A percentile compares a stretch with the other conserved stretches of the same genome.
phyloP scores from a whole-genome alignment of 2,329 filamentous ascomycete genomes.

The Exophiala sideris region DNA sequence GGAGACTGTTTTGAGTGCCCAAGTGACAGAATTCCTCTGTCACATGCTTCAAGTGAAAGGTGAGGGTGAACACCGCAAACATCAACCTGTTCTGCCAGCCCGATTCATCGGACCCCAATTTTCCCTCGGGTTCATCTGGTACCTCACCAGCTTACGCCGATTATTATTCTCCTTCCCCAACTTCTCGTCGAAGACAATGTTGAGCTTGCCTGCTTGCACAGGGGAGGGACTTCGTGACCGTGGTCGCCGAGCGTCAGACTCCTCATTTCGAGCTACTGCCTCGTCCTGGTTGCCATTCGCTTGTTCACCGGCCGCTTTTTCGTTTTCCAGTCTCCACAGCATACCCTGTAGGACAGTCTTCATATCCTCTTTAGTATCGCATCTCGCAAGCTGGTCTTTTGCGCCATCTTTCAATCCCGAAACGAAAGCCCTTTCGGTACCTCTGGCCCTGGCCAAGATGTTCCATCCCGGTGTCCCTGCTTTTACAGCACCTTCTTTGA shows the following conservation, averaged over 20 bases:
- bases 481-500: conserved; percentile 69
- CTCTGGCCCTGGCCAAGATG: conserved; percentile 53
- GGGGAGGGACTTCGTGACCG: conserved; percentile 16
- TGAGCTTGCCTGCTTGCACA: conserved; percentile 43
- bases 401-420: conserved; percentile 39
- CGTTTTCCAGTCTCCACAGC: conserved; percentile 36
- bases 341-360: conserved; percentile 44
- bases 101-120: conserved; percentile 86
- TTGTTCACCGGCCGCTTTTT: conserved; percentile 25
- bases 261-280: conserved; percentile 17
- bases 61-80: neutral
- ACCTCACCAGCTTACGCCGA: conserved; percentile 70
- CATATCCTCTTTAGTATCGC: conserved; percentile 37
- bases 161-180: conserved; percentile 68
- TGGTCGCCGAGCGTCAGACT: conserved; percentile 24
- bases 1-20: too few relatives aligned
- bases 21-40: too few relatives aligned
- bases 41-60: neutral
- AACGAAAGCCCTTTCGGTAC: conserved; percentile 32
- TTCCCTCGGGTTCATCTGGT: conserved; percentile 83
- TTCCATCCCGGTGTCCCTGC: conserved; percentile 67
- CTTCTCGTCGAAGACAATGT: conserved; percentile 74
- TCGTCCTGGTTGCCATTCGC: conserved; percentile 28
- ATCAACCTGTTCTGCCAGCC: conserved; percentile 29
- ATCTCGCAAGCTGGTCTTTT: conserved; percentile 33